Evolutionary conservation across 768 basidiomycete genomes (phyloP), one percentile per base, ranked within the genome.

Genomic region (Leucosporidium creatinivorum): DNA sequence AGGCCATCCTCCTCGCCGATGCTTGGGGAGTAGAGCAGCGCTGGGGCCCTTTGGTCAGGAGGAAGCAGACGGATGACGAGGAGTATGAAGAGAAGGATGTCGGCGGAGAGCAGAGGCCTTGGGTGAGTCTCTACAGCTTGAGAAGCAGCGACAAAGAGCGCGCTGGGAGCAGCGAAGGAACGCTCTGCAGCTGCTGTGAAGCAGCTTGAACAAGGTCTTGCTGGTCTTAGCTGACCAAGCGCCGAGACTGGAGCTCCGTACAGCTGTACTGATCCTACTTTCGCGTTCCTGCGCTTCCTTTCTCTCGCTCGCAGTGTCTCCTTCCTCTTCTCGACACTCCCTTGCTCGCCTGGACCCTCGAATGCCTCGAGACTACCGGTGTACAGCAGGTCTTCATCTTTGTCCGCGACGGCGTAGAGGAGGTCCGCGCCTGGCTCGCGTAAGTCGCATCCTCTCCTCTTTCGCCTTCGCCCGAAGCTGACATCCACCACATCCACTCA

Each of bases 341-440:
- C 6, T 80, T 99, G 36, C 82, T 99, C 44, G 90, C 91, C 74
- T 98, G 94, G 93, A 97, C 96, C 4, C 87, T 98, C 68, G 96
- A 99, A 77, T 89, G 89, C 77, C 84, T 99, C 47, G 87, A 91
- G 33, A 82, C 96, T n/a, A 91, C 92, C 44, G 92, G 92, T 62
- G 92, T 99, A 47, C 90, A 93, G 77, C 91, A 97, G 79, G 89
- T 96, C 66, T 94, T 96, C 77, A 88, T 99, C 56, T 86, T 98
- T 74, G 93, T 93, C 77, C 85, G 90, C 67, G 93, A 91, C 59
- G 89, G 94, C 78, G 85, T 91, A 13, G 87, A 88, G 60, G 86
- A 88, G 74, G 87, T 97, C 74, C 89, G 91, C 77, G 82, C 84
- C 19, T 89, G 87, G 65, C 89, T 97, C 75, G 84, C 82, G 94